Evolutionary conservation across 2,329 filamentous ascomycete species (phyloP), one percentile per base, ranked within the genome.

Genomic region (Sclerotinia sclerotiorum): DNA sequence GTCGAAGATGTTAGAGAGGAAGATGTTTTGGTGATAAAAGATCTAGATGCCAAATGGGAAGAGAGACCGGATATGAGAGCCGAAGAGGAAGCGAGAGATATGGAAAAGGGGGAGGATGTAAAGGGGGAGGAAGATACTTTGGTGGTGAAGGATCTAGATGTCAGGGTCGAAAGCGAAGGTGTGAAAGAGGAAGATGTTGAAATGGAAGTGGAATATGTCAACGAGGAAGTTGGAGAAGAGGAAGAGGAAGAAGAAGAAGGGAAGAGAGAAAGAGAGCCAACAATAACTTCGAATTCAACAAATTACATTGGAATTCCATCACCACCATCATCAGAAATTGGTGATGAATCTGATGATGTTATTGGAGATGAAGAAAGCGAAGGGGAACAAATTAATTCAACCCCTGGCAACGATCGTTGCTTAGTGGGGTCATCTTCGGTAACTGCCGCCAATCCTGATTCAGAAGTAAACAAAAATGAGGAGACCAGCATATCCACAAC

Each of bases 401-500:
- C 60, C 65, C 65, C 65, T 54, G 65, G 65, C 56, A 67, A 67
- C 56, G 65, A 67, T 67, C 46, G 65, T 67, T 67, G 65, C 65
- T 63, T 52, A 54, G 65, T 63, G 65, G 65, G 46, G 65, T 63
- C 65, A 44, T n/a, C 24, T 24, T 32, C 65, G 55, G 44, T 19
- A 67, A 46, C 27, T 67, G 32, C 32, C 65, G 55, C 56, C 56
- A 67, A 67, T 54, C 56, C 65, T 13, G 27, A 54, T 67, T 35
- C 29, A 62, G 65, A 63, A 63, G 65, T 67, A 67, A 67, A 67
- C 65, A 67, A 67, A 63, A 39, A 51, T 46, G 56, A 63, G 48
- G 51, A 67, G 35, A 62, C 44, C 57, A 67, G 17, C 63, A 48
- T 44, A 52, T 46, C 65, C 65, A 67, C 56, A 29, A 35, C 65